Base-by-base conservation (phyloP, 2,329 filamentous ascomycete genomes). In the Penicillium palitans region DNA sequence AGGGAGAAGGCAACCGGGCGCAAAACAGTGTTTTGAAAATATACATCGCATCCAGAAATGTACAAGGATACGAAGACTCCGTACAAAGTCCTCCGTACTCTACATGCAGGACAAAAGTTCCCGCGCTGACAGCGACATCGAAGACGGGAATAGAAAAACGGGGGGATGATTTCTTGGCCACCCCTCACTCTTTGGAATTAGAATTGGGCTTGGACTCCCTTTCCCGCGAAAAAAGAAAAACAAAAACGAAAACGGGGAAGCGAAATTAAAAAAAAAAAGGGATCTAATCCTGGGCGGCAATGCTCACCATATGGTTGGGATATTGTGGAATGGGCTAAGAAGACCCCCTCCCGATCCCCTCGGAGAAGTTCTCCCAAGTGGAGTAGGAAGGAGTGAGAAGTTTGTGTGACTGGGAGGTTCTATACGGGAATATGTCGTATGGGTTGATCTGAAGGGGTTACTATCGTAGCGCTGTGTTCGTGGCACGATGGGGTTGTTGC, bases 311-410 rank as follows among this genome's bases (percentile, higher is more conserved):
- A 21, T 19, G 50, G 24, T 55, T 58, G 56, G 42, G 19, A 59
- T 56, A 47, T 56, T 56, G 46, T 40, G 52, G 39, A 55, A 58
- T 49, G 45, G 31, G 40, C 54, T 41, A 56, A 56, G 31, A 52
- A 25, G 19, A 51, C 24, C 54, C 41, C 29, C 50, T 27, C 50
- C 35, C 21, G 37, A 57, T 29, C 19, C 13, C 13, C 27, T 25
- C 55, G 42, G 50, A 58, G 42, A 55, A 54, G 9, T 21, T 48
- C 50, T 54, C 35, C 42, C 9, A 9, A 13, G 47, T 52, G 27
- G 39, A 45, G 39, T 27, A 41, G 9, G 13, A 24, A 27, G 9
- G 15, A 44, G 39, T 31, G 9, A 19, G 24, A n/a, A 13, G 4
- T 35, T n/a, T 24, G 46, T 29, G 7, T 3, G 15, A 35, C 33